A percentile compares a stretch with the other conserved stretches of the same genome.
Evolutionary conservation across 2,329 filamentous ascomycete genomes (phyloP).

Genomic region (Rhynchosporium graminicola): DNA sequence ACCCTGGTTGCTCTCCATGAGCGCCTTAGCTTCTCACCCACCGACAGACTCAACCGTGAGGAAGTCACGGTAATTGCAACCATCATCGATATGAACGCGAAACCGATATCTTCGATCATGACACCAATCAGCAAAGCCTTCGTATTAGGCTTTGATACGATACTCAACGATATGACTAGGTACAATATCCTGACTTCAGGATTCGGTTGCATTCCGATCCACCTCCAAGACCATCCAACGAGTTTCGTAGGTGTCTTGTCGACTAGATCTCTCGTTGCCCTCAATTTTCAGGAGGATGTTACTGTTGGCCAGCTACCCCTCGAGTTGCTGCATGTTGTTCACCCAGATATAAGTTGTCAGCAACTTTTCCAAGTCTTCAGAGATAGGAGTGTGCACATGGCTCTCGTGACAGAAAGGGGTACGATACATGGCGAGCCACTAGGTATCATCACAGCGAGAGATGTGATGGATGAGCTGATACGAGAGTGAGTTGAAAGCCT

Average conservation of each 20-base stretch:
- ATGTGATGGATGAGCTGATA: slow-evolving; percentile 95
- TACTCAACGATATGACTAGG: slow-evolving; percentile 89
- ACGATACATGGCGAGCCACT: slow-evolving; percentile 76
- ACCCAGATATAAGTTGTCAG: slow-evolving; percentile 88
- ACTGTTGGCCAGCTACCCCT: slow-evolving; percentile 84
- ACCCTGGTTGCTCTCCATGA: slow-evolving; percentile 85
- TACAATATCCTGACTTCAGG: slow-evolving; percentile 86
- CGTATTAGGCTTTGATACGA: slow-evolving; percentile 84
- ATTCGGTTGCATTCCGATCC: slow-evolving; percentile 91
- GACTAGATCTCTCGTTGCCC: slow-evolving; percentile 96
- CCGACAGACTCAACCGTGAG: slow-evolving; percentile 85
- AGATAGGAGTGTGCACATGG: slow-evolving; percentile 97
- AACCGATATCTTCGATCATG: slow-evolving; percentile 90
- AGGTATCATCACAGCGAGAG: slow-evolving; percentile 92
- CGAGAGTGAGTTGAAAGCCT: slow-evolving; percentile 67
- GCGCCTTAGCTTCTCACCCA: slow-evolving; percentile 18
- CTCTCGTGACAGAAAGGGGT: slow-evolving; percentile 82
- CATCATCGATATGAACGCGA: slow-evolving; percentile 90
- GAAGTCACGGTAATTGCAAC: slow-evolving; percentile 97
- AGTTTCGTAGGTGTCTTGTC: slow-evolving; percentile 96
- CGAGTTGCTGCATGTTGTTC: slow-evolving; percentile 86
- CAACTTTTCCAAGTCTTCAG: slow-evolving; percentile 99
- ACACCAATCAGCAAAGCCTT: slow-evolving; percentile 96
- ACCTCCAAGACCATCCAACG: slow-evolving; percentile 72
- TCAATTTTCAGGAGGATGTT: slow-evolving; percentile 86